Base-by-base conservation (phyloP, 306 rosid species). In the Medicago arabica region DNA sequence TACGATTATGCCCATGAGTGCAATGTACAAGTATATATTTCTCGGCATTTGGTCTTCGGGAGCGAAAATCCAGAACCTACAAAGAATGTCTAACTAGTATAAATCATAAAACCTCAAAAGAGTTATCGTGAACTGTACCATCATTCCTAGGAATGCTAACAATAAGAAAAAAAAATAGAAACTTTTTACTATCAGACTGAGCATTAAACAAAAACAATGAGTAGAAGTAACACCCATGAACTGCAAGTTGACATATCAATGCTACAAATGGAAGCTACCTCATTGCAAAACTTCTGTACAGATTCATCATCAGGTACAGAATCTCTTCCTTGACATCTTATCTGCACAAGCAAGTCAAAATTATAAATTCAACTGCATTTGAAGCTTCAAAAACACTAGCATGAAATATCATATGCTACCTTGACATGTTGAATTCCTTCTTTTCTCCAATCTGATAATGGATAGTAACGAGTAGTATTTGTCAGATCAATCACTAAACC, bases 401-500 rank as follows among this genome's bases (percentile, higher is more conserved):
- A 77, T 50, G 34, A 74, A 63, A 62, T 36, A 68, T 36, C 18
- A 5, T 50, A 44, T 12, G 34, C 28, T 65, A 88, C 98, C 97
- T 95, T 95, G 31, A 92, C 88, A 90, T 95, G 88, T 81, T 80
- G 66, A 79, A 95, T 89, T 72, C 95, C 95, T 86, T 89, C 98
- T 80, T 81, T 83, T 81, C 84, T 95, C 89, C 96, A 89, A 75
- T 95, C 98, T 76, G 87, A 60, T 67, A 87, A 50, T 63, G 84
- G 83, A 86, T 95, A 95, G 83, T 92, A 95, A 77, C 97, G 96
- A 34, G 85, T 80, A 49, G 97, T 89, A 76, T 95, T 95, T 43
- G 98, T 86, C 90, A 95, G 69, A 85, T 95, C 98, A 81, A 95
- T 89, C 88, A 95, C 98, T 71, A 95, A 82, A 89, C 98, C 98